Evolutionary conservation across 2,329 filamentous ascomycete genomes (phyloP), one percentile per base, ranked within the genome.

Genomic region (Xylariales sp.): DNA sequence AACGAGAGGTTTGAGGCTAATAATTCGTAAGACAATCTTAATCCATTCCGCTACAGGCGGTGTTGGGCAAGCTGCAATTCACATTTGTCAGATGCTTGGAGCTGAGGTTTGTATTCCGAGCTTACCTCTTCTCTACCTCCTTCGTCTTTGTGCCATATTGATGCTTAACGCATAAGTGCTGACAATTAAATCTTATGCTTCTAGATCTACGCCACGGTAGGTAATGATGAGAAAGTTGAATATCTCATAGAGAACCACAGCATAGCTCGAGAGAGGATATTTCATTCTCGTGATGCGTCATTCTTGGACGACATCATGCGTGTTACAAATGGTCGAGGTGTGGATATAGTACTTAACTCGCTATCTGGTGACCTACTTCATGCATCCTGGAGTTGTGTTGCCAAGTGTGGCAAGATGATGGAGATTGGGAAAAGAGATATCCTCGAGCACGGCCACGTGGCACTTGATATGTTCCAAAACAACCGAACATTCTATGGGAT

Each of bases 171-270:
- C n/a, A n/a, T n/a, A n/a, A n/a, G n/a, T n/a, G n/a, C n/a, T n/a
- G n/a, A n/a, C n/a, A n/a, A n/a, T n/a, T n/a, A n/a, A n/a, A n/a
- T n/a, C n/a, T n/a, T n/a, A n/a, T n/a, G n/a, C n/a, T n/a, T n/a
- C n/a, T n/a, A n/a, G n/a, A 33, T 33, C 12, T 33, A 8, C 18
- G 30, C 30, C 8, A 33, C 30, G 10, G 30, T 33, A 10, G 30
- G 30, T 15, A 33, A 7, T 7, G 30, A 33, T 10, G 18, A 33
- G 17, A 33, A 33, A 18, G 8, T 10, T 7, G 17, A 33, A 19
- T 17, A 18, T 6, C 30, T 33, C 10, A 10, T 7, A 10, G 15
- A 10, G 11, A 18, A 15, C 6, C 20, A 7, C 17, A 18, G 30
- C 10, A 33, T 33, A 10, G 8, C 7, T 10, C 8, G 6, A 6